phyloP scores from a whole-genome alignment of 768 basidiomycete species.

The Amanita fuliginea region DNA sequence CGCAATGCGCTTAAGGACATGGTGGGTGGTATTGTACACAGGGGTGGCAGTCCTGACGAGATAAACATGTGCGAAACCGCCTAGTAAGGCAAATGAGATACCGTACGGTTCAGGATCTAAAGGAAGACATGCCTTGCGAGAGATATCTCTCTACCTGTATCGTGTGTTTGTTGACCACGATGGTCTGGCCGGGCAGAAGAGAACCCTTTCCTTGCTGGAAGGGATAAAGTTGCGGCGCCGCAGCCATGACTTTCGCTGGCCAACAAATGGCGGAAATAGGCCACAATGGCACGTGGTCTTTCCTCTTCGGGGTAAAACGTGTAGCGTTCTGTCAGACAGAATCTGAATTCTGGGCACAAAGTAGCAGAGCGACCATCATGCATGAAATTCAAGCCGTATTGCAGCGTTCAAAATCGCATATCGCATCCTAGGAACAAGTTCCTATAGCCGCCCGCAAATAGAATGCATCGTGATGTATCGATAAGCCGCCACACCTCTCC shows the following conservation, averaged over 20 bases:
- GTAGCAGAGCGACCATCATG: too few relatives aligned
- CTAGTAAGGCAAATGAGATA: slow-evolving; percentile 26
- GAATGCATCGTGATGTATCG: too few relatives aligned
- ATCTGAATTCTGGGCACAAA: background rate
- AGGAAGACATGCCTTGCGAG: slow-evolving; percentile 60
- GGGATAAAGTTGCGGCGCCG: slow-evolving; percentile 37
- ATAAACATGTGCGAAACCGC: slow-evolving; percentile 98
- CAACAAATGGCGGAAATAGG: background rate
- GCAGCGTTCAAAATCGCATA: too few relatives aligned
- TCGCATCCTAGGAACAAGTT: too few relatives aligned
- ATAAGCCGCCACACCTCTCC: too few relatives aligned
- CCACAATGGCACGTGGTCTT: background rate
- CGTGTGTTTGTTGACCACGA: slow-evolving; percentile 79
- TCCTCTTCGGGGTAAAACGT: background rate
- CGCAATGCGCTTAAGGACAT: slow-evolving; percentile 95
- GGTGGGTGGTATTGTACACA: slow-evolving; percentile 85
- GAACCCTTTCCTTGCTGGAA: slow-evolving; percentile 49
- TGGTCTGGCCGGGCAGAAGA: slow-evolving; percentile 72
- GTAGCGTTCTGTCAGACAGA: background rate
- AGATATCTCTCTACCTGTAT: slow-evolving; percentile 94
- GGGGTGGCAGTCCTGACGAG: slow-evolving; percentile 80
- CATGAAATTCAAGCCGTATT: too few relatives aligned
- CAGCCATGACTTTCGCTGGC: slow-evolving; percentile 27
- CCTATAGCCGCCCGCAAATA: too few relatives aligned
- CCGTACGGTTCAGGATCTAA: slow-evolving; percentile 8